These are phyloP conservation scores for Sporothrix pseudoabietina DNA, from an alignment of 2,329 filamentous ascomycete species.

Conservation along the genomic window DNA sequence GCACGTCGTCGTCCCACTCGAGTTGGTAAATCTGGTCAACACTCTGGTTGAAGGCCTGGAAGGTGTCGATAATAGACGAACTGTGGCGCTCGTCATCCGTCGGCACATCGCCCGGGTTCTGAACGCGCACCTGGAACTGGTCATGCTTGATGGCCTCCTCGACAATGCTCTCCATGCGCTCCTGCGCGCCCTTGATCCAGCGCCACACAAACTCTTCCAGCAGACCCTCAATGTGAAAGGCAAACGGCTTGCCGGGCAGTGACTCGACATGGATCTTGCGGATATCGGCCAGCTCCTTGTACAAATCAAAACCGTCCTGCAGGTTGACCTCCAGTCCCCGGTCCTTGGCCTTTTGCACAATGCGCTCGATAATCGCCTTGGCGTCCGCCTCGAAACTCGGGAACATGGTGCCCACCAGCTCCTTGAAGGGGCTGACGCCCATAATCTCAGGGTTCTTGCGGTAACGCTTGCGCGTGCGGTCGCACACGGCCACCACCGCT, in stretches of 20 bases:
- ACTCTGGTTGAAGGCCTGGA: slow-evolving; percentile 89
- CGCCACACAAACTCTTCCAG: slow-evolving; percentile 94
- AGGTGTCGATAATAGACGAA: slow-evolving; percentile 89
- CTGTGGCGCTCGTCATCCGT: slow-evolving; percentile 86
- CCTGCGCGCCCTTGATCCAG: slow-evolving; percentile 83
- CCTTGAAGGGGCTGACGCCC: slow-evolving; percentile 66
- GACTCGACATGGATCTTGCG: slow-evolving; percentile 76
- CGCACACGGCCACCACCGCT: slow-evolving; percentile 78
- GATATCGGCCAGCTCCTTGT: slow-evolving; percentile 83
- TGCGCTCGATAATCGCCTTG: slow-evolving; percentile 77
- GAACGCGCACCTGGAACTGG: slow-evolving; percentile 69
- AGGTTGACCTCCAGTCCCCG: slow-evolving; percentile 76
- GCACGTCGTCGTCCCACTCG: slow-evolving; percentile 89
- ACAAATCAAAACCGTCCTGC: slow-evolving; percentile 91
- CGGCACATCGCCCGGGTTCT: slow-evolving; percentile 56
- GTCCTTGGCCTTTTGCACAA: slow-evolving; percentile 71
- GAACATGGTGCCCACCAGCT: slow-evolving; percentile 80
- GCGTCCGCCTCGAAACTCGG: slow-evolving; percentile 90
- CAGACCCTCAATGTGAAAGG: slow-evolving; percentile 82
- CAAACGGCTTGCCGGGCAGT: slow-evolving; percentile 73
- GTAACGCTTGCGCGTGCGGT: slow-evolving; percentile 91
- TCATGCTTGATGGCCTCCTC: slow-evolving; percentile 91
- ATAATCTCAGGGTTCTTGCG: slow-evolving; percentile 84
- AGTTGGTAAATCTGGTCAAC: slow-evolving; percentile 83
- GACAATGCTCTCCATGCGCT: slow-evolving; percentile 78